Base-by-base conservation (phyloP, 1,139 yeast species). In the Geotrichum phurueaensis region DNA sequence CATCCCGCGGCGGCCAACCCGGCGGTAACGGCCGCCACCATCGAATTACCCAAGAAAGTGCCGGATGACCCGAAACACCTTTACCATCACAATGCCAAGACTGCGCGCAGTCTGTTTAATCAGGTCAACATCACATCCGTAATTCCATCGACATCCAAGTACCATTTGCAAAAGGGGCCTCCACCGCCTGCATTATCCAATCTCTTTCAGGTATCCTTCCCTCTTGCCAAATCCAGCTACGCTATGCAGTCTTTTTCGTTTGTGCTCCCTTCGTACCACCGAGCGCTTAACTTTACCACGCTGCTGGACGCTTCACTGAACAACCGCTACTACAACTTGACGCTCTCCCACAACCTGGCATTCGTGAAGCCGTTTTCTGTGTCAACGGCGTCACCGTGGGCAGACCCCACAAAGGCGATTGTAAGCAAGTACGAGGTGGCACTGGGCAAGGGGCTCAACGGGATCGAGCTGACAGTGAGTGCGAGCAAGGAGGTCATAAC, bases 181-280 rank as follows among this genome's bases (percentile, higher is more conserved):
- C 51, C 58, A 7, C 64, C 70, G n/a, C 65, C 66, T 7, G 65
- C 61, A 33, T 67, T 68, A 39, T 65, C 62, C 39, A 75, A 75
- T 53, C 63, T 71, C 47, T 68, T 74, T 63, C 72, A 71, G 64
- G 54, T 67, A 20, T 59, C 62, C 15, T 61, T 71, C 20, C 71
- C 75, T 15, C 51, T 54, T 23, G 74, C 76, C 3, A 68, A 75
- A 5, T 65, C 66, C 18, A 64, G 62, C 22, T 69, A 67, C 54
- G 66, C 65, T 4, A 66, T 70, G 51, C 72, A 70, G 51, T 66
- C 74, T 2, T 71, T 63, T 56, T 61, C 74, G n/a, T 65, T 73
- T 29, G 65, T 72, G 5, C 64, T 74, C 53, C 74, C 77, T 2
- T 56, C 68, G 33, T 70, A 69, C 63, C 77, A 74, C 61, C 68